These are phyloP conservation scores for Debaryomyces hansenii DNA, from an alignment of 805 yeast species.

Conservation along the genomic window DNA sequence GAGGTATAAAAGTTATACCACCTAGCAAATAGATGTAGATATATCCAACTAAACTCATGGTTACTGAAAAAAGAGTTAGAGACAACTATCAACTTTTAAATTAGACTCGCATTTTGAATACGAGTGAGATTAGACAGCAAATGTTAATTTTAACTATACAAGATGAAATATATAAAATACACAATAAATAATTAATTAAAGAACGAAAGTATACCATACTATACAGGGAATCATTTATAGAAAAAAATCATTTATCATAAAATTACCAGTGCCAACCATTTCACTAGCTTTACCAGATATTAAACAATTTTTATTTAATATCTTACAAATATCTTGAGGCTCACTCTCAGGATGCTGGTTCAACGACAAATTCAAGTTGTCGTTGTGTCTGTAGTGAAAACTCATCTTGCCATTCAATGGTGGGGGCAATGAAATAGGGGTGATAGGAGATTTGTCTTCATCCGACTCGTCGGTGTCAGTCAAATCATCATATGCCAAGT, in stretches of 20 bases:
- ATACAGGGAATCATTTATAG: constrained; percentile 21
- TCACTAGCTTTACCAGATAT: constrained; percentile 43
- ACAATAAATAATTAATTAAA: constrained; percentile 2
- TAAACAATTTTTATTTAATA: constrained; percentile 36
- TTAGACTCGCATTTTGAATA: not conserved
- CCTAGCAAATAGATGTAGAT: constrained; percentile 64
- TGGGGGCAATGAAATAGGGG: constrained; percentile 6
- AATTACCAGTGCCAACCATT: constrained; percentile 43
- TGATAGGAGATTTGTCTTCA: constrained; percentile 8
- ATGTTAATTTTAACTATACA: constrained; percentile 2
- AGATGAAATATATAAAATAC: not conserved
- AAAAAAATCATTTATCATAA: constrained; percentile 44
- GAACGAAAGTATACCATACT: not conserved
- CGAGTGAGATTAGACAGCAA: not conserved
- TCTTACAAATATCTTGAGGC: constrained; percentile 28
- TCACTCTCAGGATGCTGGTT: constrained; percentile 13
- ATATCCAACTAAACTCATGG: constrained; percentile 18
- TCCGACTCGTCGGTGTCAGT: constrained; percentile 6
- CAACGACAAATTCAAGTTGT: constrained; percentile 35
- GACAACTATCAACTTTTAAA: not conserved
- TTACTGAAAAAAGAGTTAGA: not conserved
- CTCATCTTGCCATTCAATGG: constrained; percentile 24
- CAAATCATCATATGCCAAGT: constrained; percentile 32
- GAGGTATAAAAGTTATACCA: constrained; percentile 78
- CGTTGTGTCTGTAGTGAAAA: constrained; percentile 37